These are phyloP conservation scores for Rhipidocladum racemiflorum DNA, from an alignment of 176 grass and related monocot genomes.

Conservation along the genomic window DNA sequence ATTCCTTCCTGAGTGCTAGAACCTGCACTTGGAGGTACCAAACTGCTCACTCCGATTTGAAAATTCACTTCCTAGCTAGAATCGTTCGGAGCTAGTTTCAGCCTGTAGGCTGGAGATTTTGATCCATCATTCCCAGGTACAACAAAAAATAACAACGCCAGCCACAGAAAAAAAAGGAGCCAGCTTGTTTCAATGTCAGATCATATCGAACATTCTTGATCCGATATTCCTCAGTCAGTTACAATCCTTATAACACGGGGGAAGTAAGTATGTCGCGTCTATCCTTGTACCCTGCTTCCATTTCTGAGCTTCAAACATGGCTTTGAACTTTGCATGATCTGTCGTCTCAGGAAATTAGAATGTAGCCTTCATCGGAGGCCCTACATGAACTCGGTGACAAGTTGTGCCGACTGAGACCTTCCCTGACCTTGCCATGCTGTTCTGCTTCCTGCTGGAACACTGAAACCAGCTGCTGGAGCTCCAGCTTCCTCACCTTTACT, in stretches of 20 bases:
- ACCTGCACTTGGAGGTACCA: background rate
- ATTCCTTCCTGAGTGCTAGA: background rate
- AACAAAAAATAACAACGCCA: background rate
- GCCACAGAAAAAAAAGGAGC: background rate
- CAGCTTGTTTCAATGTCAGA: background rate
- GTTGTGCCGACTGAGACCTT: slow-evolving; percentile 45
- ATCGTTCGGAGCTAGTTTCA: background rate
- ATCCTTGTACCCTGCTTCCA: background rate
- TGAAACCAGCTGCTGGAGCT: slow-evolving; percentile 81
- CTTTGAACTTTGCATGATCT: background rate
- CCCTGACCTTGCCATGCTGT: slow-evolving; percentile 87
- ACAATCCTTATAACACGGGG: background rate
- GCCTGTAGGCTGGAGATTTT: background rate
- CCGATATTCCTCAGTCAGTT: background rate
- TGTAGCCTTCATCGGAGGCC: slow-evolving; percentile 46
- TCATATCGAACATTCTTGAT: background rate
- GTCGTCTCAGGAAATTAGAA: slow-evolving; percentile 48
- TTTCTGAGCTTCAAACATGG: background rate
- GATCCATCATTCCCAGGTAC: background rate
- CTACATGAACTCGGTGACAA: slow-evolving; percentile 19
- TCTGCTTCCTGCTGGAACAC: slow-evolving; percentile 95
- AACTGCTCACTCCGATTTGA: background rate
- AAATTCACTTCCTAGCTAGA: background rate
- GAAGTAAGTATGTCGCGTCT: background rate
- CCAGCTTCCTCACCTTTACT: slow-evolving; percentile 82